Evolutionary conservation across 371 early-diverging fungal genomes (phyloP).

Genomic region (Rhizopus sp.): DNA sequence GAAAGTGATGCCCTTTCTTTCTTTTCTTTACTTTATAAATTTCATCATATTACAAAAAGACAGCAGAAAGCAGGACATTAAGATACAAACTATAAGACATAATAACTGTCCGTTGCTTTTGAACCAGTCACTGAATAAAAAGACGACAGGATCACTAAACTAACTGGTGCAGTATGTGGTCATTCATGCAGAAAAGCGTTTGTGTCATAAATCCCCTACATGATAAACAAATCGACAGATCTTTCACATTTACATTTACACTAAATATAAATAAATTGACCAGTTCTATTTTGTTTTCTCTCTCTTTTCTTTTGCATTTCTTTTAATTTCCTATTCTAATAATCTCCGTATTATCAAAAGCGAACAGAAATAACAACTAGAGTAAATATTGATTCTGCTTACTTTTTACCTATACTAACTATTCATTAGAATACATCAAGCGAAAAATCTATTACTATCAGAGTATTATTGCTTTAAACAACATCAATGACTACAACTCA

Average conservation of each 20-base stretch:
- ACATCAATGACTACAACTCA: conserved; percentile 22
- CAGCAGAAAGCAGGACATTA: too few species aligned
- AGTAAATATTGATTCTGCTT: background rate
- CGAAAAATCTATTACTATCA: background rate
- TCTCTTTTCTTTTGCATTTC: background rate
- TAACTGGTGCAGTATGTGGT: too few species aligned
- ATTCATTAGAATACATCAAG: background rate
- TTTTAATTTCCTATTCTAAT: background rate
- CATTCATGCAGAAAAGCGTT: background rate
- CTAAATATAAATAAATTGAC: background rate
- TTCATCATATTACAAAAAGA: too few species aligned
- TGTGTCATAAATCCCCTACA: background rate
- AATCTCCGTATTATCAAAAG: background rate
- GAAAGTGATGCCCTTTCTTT: too few species aligned
- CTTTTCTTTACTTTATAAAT: too few species aligned
- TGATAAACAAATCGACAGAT: background rate
- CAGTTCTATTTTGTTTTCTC: background rate
- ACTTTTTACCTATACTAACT: too few species aligned
- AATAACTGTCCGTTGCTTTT: too few species aligned
- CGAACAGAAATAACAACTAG: background rate
- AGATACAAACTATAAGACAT: too few species aligned
- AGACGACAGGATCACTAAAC: too few species aligned
- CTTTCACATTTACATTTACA: background rate
- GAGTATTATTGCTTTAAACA: background rate
- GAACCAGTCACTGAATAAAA: too few species aligned